phyloP scores from a whole-genome alignment of 2,329 filamentous ascomycete species.

The Corniculantispora saksenae region DNA sequence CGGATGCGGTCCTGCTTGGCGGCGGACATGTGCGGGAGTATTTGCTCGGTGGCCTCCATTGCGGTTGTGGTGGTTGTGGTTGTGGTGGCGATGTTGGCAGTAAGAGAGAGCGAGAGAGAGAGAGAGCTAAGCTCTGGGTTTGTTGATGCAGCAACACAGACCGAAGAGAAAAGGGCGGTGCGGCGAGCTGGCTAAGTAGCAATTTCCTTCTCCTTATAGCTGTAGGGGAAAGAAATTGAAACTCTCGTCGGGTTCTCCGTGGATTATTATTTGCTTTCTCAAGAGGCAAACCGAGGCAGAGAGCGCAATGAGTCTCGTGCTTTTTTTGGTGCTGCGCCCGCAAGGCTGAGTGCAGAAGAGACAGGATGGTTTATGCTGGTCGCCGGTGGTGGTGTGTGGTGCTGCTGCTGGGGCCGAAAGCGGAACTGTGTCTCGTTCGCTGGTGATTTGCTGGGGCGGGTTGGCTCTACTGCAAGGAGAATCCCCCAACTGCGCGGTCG shows the following conservation, averaged over 20 bases:
- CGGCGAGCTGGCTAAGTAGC: too few species aligned
- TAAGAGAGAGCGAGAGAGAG: not conserved
- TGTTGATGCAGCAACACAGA: too few species aligned
- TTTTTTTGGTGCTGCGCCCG: not conserved
- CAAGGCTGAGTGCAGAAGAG: not conserved
- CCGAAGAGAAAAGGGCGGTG: too few species aligned
- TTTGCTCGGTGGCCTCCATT: slow-evolving; percentile 15
- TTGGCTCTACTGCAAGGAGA: too few species aligned
- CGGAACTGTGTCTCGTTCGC: not conserved
- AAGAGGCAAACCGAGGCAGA: not conserved
- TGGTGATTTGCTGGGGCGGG: too few species aligned
- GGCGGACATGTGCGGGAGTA: slow-evolving; percentile 16
- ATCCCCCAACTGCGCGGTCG: too few species aligned
- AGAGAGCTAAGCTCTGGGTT: not conserved
- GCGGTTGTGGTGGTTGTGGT: not conserved
- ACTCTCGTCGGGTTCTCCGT: too few species aligned
- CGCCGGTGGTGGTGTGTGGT: not conserved
- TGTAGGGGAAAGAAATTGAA: too few species aligned
- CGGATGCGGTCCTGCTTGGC: slow-evolving; percentile 45
- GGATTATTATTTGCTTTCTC: too few species aligned
- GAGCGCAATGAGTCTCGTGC: not conserved
- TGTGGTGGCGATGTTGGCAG: not conserved
- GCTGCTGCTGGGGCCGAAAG: not conserved
- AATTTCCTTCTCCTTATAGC: too few species aligned
- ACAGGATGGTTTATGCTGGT: not conserved